phyloP scores from a whole-genome alignment of 2,329 filamentous ascomycete genomes.

The Ceratocystis eucalypticola region DNA sequence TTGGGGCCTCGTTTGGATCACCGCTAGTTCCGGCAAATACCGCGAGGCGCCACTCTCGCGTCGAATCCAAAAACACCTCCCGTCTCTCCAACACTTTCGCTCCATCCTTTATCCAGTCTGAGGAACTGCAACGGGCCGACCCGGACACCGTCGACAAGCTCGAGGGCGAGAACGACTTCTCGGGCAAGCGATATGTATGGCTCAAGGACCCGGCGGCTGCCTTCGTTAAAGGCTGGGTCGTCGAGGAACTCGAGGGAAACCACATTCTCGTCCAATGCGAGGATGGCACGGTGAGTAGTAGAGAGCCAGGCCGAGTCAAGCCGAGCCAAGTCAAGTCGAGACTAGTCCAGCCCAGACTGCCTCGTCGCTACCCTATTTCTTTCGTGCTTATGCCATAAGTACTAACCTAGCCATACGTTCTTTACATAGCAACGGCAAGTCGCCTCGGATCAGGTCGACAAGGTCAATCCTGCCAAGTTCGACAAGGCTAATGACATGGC shows the following conservation, averaged over 20 bases:
- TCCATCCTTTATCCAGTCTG: conserved; percentile 85
- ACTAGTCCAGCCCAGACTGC: too few species aligned
- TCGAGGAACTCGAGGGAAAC: conserved; percentile 61
- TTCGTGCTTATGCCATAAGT: neutral
- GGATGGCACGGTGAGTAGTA: conserved; percentile 62
- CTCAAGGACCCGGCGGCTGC: conserved; percentile 73
- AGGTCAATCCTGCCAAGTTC: conserved; percentile 98
- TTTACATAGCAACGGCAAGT: conserved; percentile 63
- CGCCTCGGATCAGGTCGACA: conserved; percentile 78
- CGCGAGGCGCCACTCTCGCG: conserved; percentile 31
- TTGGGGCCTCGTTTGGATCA: conserved; percentile 33
- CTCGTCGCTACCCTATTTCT: too few species aligned
- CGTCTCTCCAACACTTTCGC: conserved; percentile 73
- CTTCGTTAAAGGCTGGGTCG: conserved; percentile 84
- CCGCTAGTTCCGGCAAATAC: conserved; percentile 29
- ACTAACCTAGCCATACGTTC: conserved; percentile 8
- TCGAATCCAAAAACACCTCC: conserved; percentile 51
- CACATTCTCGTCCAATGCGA: conserved; percentile 80
- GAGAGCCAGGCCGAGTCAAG: too few species aligned
- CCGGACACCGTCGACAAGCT: conserved; percentile 54
- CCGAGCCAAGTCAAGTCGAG: too few species aligned
- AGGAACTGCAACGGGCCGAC: conserved; percentile 48
- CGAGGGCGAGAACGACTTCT: conserved; percentile 97
- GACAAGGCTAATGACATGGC: conserved; percentile 99
- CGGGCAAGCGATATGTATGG: conserved; percentile 97